Evolutionary conservation across 2,329 filamentous ascomycete genomes (phyloP), one percentile per base, ranked within the genome.

Genomic region (Pyrenophora teres): DNA sequence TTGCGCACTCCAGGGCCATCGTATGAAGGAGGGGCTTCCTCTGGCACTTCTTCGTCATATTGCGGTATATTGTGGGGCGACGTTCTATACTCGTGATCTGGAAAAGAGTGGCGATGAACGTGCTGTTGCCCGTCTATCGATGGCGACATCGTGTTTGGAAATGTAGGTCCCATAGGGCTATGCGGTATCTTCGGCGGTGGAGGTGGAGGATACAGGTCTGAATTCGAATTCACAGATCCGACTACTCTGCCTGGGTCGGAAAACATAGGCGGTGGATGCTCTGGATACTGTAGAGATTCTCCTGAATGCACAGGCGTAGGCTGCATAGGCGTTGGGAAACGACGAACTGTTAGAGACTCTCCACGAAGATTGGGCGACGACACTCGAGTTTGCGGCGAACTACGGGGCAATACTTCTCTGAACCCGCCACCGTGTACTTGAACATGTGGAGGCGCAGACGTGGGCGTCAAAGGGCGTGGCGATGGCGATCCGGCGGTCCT

Each of bases 21-120:
- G 44, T 73, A 73, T 2, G 65, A 68, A 25, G 70, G 70, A 27
- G 70, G 70, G 31, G 69, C 65, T 18, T 72, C 69, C 25, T 72
- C 69, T 7, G 58, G 48, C 18, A 62, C 35, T 27, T 57, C 46
- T 13, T 59, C 61, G 3, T 69, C 64, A 38, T 68, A 64, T 7
- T 60, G 57, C 18, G 54, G 49, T 27, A 56, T 50, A 12, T 46
- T 43, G 9, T 33, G 19, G 21, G 49, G 31, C 25, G 52, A 52
- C 25, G 49, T 35, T 12, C 46, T 18, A 18, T 60, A 57, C 10
- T 44, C 31, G 16, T 62, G 39, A 8, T 46, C 37, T 33, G 51
- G 36, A 9, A 48, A 44, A n/a, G 50, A 53, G 16, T 50, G 45
- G 19, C 51, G 53, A 21, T 57, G 55, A 15, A 54, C 39, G 8